Evolutionary conservation across 768 basidiomycete species (phyloP).

Genomic region (Candolleomyces aberdarensis): DNA sequence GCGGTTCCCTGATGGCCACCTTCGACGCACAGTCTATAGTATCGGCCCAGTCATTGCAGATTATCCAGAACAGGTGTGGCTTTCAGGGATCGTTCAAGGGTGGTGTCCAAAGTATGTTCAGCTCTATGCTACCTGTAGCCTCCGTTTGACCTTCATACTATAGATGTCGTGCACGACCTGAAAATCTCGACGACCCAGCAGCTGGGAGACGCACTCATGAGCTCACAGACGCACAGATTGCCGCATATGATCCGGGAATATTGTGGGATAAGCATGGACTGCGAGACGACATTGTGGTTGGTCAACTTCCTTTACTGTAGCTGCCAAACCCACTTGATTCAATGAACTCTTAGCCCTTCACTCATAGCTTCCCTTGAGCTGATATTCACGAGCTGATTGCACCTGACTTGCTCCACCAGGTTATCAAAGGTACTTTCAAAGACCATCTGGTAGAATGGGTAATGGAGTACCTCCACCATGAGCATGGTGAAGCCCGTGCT

Average conservation of each 20-base stretch:
- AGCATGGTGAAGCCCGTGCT: neutral
- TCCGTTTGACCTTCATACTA: slow-evolving; percentile 5
- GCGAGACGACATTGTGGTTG: slow-evolving; percentile 26
- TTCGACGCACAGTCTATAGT: slow-evolving; percentile 22
- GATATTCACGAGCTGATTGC: slow-evolving; percentile 30
- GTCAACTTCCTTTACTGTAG: slow-evolving; percentile 8
- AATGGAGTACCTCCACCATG: slow-evolving; percentile 20
- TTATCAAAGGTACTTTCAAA: too few relatives aligned
- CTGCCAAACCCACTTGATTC: neutral
- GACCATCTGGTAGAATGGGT: slow-evolving; percentile 39
- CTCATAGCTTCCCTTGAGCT: slow-evolving; percentile 26
- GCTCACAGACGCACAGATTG: slow-evolving; percentile 21
- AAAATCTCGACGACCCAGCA: slow-evolving; percentile 16
- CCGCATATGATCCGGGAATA: slow-evolving; percentile 20
- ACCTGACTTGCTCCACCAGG: slow-evolving; percentile 32
- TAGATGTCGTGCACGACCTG: slow-evolving; percentile 21
- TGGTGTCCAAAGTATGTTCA: slow-evolving; percentile 21
- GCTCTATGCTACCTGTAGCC: neutral
- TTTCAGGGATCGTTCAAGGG: slow-evolving; percentile 22
- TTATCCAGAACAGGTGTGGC: slow-evolving; percentile 33
- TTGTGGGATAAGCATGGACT: slow-evolving; percentile 35
- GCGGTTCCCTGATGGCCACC: slow-evolving; percentile 32
- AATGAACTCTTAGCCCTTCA: slow-evolving; percentile 26
- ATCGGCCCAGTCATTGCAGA: slow-evolving; percentile 34
- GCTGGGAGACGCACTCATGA: slow-evolving; percentile 17